Evolutionary conservation across 2,329 filamentous ascomycete species (phyloP), one percentile per base, ranked within the genome.

Genomic region (Septoria petroselini): DNA sequence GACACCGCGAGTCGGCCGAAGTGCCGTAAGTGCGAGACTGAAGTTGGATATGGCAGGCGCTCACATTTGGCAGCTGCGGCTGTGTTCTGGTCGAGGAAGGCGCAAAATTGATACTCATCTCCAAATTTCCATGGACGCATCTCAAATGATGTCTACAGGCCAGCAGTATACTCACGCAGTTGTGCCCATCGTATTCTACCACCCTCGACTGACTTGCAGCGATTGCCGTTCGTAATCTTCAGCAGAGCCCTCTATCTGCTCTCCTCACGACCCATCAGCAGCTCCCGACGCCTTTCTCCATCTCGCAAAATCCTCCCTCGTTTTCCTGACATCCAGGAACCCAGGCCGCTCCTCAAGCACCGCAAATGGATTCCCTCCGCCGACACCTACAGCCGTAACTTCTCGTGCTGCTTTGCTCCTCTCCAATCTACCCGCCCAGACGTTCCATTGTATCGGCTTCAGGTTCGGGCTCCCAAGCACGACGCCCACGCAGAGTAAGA

Each of bases 371-470:
- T 94, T 95, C 12, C 86, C 85, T 31, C 84, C 81, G 67, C 81
- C 84, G 64, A 88, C 83, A 29, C 85, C 81, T 63, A 86, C 79
- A 21, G 84, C 83, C 52, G 68, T 70, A 48, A 68, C 76, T 72
- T 60, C 72, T 74, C 59, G 76, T 71, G 53, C 76, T 70, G 62
- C 83, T 81, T 23, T 80, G 76, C 53, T 77, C 72, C 63, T 77
- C 76, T 95, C 88, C 66, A 97, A 79, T 75, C 91, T 83, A 46
- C 87, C 86, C 8, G 87, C 86, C 86, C 88, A 93, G 21, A 83
- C 81, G 47, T 81, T 79, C 85, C 86, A 90, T 68, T 85, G 80
- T 61, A 97, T 91, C 2, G 93, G 93, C 67, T 88, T 85, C 56
- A 97, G 76, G 37, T 82, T 81, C 9, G 88, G 84, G 3, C 88